These are phyloP conservation scores for Pontederia crassipes DNA, from an alignment of 176 grass and related monocot genomes.

Conservation along the genomic window DNA sequence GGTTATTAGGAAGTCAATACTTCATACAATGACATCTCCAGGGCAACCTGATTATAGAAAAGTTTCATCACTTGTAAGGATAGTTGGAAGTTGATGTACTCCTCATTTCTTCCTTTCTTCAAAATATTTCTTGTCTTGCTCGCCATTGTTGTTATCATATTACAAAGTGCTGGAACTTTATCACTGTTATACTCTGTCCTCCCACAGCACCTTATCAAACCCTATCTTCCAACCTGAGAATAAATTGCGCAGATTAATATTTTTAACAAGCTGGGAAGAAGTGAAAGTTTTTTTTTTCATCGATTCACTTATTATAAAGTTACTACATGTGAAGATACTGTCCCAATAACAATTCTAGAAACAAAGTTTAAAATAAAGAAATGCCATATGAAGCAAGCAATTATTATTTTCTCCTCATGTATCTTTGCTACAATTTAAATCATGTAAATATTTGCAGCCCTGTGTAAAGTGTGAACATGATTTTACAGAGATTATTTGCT, in stretches of 20 bases:
- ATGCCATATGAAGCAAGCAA: too few relatives aligned
- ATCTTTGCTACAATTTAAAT: too few relatives aligned
- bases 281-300: background rate
- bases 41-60: slow-evolving; percentile 47
- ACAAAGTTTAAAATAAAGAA: too few relatives aligned
- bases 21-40: slow-evolving; percentile 47
- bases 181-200: slow-evolving; percentile 51
- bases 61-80: background rate
- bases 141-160: slow-evolving; percentile 70
- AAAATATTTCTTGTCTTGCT: slow-evolving; percentile 48
- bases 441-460: too few relatives aligned
- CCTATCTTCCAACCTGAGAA: slow-evolving; percentile 56
- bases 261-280: background rate
- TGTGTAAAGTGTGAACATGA: too few relatives aligned
- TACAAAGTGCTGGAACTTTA: slow-evolving; percentile 63
- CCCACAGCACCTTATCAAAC: slow-evolving; percentile 82
- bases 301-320: too few relatives aligned
- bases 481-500: too few relatives aligned
- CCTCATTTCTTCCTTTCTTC: background rate
- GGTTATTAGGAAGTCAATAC: slow-evolving; percentile 50
- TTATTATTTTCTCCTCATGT: too few relatives aligned
- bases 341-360: too few relatives aligned
- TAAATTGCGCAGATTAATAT: too few relatives aligned
- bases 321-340: too few relatives aligned
- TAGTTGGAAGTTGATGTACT: background rate